These are phyloP conservation scores for Ustilago bromivora DNA, from an alignment of 1,284 basidiomycete genomes.

Conservation along the genomic window DNA sequence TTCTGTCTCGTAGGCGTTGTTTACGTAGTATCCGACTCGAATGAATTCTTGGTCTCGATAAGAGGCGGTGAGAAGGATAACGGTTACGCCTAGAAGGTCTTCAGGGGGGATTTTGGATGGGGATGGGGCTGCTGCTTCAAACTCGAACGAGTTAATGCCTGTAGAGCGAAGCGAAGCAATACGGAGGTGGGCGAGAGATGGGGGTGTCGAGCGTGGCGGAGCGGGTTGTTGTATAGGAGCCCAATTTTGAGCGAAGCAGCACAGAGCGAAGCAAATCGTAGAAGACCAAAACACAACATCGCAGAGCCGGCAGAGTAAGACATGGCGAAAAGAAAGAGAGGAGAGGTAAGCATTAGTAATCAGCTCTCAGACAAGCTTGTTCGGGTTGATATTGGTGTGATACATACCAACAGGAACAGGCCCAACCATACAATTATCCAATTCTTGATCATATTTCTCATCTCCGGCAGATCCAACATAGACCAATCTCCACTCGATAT, in stretches of 20 bases:
- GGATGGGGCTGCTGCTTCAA: slow-evolving; percentile 74
- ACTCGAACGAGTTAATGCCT: slow-evolving; percentile 92
- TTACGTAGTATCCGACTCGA: slow-evolving; percentile 98
- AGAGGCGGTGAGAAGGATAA: slow-evolving; percentile 88
- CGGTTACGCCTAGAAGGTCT: slow-evolving; percentile 89
- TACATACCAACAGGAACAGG: slow-evolving; percentile 79
- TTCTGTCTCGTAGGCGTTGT: slow-evolving; percentile 96
- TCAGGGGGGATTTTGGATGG: slow-evolving; percentile 81
- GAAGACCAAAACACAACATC: no score
- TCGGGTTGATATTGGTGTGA: neutral
- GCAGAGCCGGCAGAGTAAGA: neutral
- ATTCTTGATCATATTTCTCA: slow-evolving; percentile 92
- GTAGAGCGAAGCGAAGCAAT: neutral
- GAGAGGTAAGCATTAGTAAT: neutral
- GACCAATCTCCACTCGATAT: slow-evolving; percentile 96
- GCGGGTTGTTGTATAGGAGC: no score
- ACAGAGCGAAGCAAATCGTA: no score
- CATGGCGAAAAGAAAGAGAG: neutral
- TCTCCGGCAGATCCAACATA: slow-evolving; percentile 95
- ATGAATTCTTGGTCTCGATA: slow-evolving; percentile 96
- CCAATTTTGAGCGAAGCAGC: no score
- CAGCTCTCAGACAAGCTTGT: no score
- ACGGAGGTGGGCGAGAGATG: neutral
- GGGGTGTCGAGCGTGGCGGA: no score
- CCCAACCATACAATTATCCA: slow-evolving; percentile 82